Evolutionary conservation across 257 asterid species (phyloP).

Genomic region (Solanum bukasovii): DNA sequence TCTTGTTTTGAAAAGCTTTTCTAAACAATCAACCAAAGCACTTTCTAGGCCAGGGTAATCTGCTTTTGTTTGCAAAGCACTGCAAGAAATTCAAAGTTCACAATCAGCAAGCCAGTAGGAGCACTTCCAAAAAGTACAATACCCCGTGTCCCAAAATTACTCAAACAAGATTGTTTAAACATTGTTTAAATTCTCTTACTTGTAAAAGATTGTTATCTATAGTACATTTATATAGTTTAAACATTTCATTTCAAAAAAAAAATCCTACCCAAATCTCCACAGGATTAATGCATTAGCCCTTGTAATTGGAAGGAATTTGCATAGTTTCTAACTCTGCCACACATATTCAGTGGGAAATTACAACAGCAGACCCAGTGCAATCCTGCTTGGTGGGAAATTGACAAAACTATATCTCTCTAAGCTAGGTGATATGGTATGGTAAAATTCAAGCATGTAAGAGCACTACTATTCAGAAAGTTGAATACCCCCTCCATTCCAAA

Average conservation of each 20-base stretch:
- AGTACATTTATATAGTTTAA: background rate
- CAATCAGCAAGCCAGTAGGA: background rate
- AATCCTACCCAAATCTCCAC: background rate
- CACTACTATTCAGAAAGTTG: background rate
- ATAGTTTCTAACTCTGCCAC: background rate
- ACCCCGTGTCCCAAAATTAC: background rate
- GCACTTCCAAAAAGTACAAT: background rate
- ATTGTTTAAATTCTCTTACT: background rate
- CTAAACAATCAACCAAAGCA: conserved; percentile 66
- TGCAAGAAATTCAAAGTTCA: conserved; percentile 12
- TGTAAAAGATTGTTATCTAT: background rate
- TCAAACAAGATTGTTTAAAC: background rate
- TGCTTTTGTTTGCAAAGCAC: conserved; percentile 70
- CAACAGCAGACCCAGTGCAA: background rate
- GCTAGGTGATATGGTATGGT: background rate
- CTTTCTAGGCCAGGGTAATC: conserved; percentile 71
- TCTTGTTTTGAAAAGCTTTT: conserved; percentile 68
- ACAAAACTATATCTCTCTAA: background rate
- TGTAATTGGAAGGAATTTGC: background rate
- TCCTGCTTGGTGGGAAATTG: background rate
- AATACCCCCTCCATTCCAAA: background rate
- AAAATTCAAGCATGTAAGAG: background rate
- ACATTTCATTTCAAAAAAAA: background rate
- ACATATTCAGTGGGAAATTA: background rate
- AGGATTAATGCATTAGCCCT: background rate